Base-by-base conservation (phyloP, 805 yeast genomes). In the Cyberlindnera saturnus region DNA sequence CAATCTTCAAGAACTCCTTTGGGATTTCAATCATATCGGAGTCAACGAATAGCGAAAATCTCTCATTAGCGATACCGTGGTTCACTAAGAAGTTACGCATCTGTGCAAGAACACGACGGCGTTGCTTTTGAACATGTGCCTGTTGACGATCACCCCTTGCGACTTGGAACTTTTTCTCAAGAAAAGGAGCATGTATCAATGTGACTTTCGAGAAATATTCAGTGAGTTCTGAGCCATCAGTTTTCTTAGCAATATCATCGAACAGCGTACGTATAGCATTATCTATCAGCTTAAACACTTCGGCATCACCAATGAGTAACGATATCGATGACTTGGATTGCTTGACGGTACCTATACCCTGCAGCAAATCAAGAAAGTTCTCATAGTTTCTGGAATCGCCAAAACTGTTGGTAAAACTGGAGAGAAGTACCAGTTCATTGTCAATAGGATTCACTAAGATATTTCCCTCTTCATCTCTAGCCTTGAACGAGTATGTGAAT, bases 11-110 rank as follows among this genome's bases (percentile, higher is more conserved):
- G 53, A 64, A 46, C 32, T 61, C 52, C 14, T 42, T 32, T 14
- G 63, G 60, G 1, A 49, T 15, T 23, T 51, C 50, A 16, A 55
- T 39, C 26, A 65, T 48, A 41, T 65, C 67, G 7, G 60, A 55
- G 39, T 66, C 67, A 13, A 65, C 19, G 32, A 57, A 66, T 13
- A 66, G 39, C 0, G 64, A 49, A 39, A 57, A 48, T 37, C 52
- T 50, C 40, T 65, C 69, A 32, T 51, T 43, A 9, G 39, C 51
- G 10, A 64, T 41, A 9, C 59, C 53, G 18, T 49, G 46, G 2
- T 47, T 33, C 4, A 56, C 35, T 3, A 60, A 41, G 47, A 57
- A 60, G 35, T 60, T 60, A 28, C 63, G 43, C 40, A 53, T 44
- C 34, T 51, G 47, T 7, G 64, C 56, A 3, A 57, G 41, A 0